These are phyloP conservation scores for Phytophthora capsici DNA, from an alignment of 352 stramenopile genomes.

Conservation along the genomic window DNA sequence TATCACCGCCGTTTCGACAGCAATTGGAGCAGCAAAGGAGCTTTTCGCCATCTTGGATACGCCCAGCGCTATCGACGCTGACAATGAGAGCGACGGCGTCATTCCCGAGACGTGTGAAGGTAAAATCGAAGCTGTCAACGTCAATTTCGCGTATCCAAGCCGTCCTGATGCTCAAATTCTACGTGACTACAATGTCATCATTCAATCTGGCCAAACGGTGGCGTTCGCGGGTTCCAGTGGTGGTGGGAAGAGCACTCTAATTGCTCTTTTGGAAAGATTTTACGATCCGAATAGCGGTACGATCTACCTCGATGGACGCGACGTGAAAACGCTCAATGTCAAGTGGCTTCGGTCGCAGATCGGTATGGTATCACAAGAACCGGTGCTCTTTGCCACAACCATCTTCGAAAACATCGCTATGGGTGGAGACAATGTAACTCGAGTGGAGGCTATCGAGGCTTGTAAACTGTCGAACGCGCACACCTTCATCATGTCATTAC, in stretches of 20 bases:
- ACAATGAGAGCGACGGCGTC: conserved; percentile 41
- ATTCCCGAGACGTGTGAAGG: conserved; percentile 46
- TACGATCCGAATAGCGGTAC: conserved; percentile 76
- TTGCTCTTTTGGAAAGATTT: conserved; percentile 80
- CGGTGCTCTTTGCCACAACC: conserved; percentile 81
- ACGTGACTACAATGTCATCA: conserved; percentile 77
- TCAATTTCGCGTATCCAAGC: conserved; percentile 85
- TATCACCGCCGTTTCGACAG: conserved; percentile 46
- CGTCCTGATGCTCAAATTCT: conserved; percentile 71
- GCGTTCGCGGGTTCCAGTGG: conserved; percentile 90
- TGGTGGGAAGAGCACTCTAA: conserved; percentile 88
- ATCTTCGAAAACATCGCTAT: conserved; percentile 91
- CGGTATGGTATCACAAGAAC: conserved; percentile 77
- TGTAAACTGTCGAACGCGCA: conserved; percentile 87
- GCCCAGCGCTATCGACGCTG: conserved; percentile 54
- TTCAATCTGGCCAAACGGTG: conserved; percentile 73
- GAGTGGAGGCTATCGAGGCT: conserved; percentile 79
- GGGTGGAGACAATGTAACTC: conserved; percentile 53
- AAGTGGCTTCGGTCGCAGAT: conserved; percentile 65
- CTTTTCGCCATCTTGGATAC: conserved; percentile 63
- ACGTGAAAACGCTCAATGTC: conserved; percentile 74
- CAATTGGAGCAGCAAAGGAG: conserved; percentile 36
- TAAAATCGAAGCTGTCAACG: conserved; percentile 55
- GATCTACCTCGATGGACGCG: conserved; percentile 77
- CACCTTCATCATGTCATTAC: conserved; percentile 91